Base-by-base conservation (phyloP, 2,329 filamentous ascomycete species). In the Iodosphaeria phyllophila region DNA sequence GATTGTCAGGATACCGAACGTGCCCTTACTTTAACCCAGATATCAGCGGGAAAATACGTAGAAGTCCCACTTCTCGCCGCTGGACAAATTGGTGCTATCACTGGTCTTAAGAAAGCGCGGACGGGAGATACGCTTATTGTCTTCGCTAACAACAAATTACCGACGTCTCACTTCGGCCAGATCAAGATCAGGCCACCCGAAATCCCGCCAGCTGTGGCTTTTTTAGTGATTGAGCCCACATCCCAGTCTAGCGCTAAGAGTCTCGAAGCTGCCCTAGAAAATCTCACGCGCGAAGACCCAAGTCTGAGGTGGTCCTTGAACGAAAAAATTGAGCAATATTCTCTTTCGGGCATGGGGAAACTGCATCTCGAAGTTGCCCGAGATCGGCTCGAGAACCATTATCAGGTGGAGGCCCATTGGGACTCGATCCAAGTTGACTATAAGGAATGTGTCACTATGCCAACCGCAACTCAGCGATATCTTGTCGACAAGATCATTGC, bases 341-440 rank as follows among this genome's bases (percentile, higher is more conserved):
- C 92, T 16, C 61, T 98, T 1, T 84, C 84, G 26, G 89, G 89
- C 4, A 95, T 98, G 89, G 89, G 89, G 6, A 82, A 92, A 40
- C 64, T 98, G 15, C 89, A 98, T 48, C 61, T 98, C 1, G 89
- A 98, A 39, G 89, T 98, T 24, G 84, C 86, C 1, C 60, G 82
- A 24, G 80, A 95, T 47, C 69, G 84, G 21, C 66, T 98, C 7
- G 71, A 89, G 35, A 78, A 80, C 26, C 82, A 92, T 41, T 74
- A 93, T 51, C 92, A 89, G 46, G 82, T 63, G 58, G 47, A 92
- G 69, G 62, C 83, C 60, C 32, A 72, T 54, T 92, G 92, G 57
- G 84, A 86, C 8, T 74, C 72, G 26, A 92, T 98, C 32, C 79
- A 92, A 39, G 92, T 98, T 31, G 83, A 91, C 36, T 98, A 95